Evolutionary conservation across 202 grass and related monocot genomes (phyloP).

Genomic region (Sporobolus alterniflorus): DNA sequence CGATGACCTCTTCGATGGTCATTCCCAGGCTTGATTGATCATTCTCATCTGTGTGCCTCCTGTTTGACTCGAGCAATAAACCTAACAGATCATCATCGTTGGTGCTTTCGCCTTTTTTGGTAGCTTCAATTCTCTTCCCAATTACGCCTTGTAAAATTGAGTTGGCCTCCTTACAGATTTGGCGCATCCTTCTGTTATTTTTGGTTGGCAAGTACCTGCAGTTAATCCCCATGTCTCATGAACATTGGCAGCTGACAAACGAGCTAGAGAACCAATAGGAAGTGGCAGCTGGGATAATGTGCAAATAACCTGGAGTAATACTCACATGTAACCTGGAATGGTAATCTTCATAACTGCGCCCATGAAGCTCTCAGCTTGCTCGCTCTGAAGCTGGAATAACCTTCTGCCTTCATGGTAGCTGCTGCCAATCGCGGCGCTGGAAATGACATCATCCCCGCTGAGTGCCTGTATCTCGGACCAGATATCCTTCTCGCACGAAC

Average conservation of each 20-base stretch:
- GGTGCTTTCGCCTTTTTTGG: conserved; percentile 44
- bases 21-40: not conserved
- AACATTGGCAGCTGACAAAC: too few species aligned
- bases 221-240: not conserved
- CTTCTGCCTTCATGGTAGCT: conserved; percentile 28
- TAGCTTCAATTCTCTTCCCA: conserved; percentile 45
- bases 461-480: conserved; percentile 57
- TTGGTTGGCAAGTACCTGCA: conserved; percentile 56
- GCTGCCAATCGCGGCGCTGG: conserved; percentile 24
- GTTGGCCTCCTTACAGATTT: conserved; percentile 47
- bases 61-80: conserved; percentile 66
- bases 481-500: conserved; percentile 51
- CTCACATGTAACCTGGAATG: conserved; percentile 58
- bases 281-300: not conserved
- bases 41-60: not conserved
- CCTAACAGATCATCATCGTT: conserved; percentile 72
- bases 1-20: not conserved
- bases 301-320: not conserved
- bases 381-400: conserved; percentile 45
- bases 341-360: not conserved
- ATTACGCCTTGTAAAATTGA: conserved; percentile 49
- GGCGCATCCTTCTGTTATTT: conserved; percentile 64
- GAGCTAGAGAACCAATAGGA: too few species aligned
- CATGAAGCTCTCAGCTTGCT: conserved; percentile 34
- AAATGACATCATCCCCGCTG: conserved; percentile 59